Evolutionary conservation across 2,329 filamentous ascomycete genomes (phyloP).

Genomic region (Claviceps monticola): DNA sequence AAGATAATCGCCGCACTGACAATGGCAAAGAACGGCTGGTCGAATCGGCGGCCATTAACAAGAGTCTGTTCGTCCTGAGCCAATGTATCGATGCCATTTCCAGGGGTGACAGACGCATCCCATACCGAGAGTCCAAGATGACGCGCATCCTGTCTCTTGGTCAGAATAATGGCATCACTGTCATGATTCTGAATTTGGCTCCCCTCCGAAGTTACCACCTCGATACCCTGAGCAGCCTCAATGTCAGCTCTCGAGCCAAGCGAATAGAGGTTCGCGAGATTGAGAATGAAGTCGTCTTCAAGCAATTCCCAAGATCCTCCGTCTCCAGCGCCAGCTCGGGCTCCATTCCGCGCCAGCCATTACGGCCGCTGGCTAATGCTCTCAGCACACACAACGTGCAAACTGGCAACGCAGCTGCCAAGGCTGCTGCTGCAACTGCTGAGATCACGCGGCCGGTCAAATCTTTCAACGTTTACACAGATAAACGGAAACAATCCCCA

Average conservation of each 20-base stretch:
- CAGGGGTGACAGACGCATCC: slow-evolving; percentile 59
- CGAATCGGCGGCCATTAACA: slow-evolving; percentile 97
- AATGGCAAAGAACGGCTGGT: slow-evolving; percentile 85
- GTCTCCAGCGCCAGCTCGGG: slow-evolving; percentile 14
- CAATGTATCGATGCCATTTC: slow-evolving; percentile 94
- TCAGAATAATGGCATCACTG: slow-evolving; percentile 86
- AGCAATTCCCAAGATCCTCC: slow-evolving; percentile 48
- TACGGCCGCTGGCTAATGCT: slow-evolving; percentile 62
- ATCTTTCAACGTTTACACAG: slow-evolving; percentile 75
- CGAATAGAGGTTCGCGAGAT: slow-evolving; percentile 92
- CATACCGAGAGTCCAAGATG: slow-evolving; percentile 95
- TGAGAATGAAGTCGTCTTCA: slow-evolving; percentile 88
- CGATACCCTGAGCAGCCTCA: slow-evolving; percentile 84
- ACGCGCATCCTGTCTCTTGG: slow-evolving; percentile 83
- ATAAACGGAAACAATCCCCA: slow-evolving; percentile 38
- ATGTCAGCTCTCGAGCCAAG: slow-evolving; percentile 90
- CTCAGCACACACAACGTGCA: slow-evolving; percentile 67
- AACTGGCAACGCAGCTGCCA: slow-evolving; percentile 36
- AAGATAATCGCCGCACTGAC: slow-evolving; percentile 87
- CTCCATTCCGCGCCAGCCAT: slow-evolving; percentile 52
- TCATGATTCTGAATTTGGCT: slow-evolving; percentile 93
- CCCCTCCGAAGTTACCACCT: slow-evolving; percentile 86
- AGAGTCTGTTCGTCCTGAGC: slow-evolving; percentile 84
- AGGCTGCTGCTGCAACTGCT: slow-evolving; percentile 11
- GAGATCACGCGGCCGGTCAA: slow-evolving; percentile 60